Evolutionary conservation across 2,329 filamentous ascomycete species (phyloP).

Genomic region (Huntiella omanensis): DNA sequence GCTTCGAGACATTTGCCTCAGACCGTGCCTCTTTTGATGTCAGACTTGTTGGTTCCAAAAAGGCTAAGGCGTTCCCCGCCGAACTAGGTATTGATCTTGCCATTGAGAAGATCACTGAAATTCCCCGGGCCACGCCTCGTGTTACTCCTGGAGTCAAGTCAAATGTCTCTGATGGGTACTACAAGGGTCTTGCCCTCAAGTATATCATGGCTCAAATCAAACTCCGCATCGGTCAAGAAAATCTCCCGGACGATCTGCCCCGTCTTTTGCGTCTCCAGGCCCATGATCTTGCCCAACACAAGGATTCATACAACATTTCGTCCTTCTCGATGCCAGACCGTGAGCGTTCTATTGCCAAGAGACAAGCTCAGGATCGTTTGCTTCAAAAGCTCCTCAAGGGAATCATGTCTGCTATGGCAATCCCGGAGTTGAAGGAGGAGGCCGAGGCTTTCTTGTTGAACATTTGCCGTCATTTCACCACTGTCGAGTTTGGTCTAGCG

Average conservation of each 20-base stretch:
- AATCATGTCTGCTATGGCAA: conserved; percentile 64
- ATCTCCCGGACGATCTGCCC: conserved; percentile 73
- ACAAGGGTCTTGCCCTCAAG: conserved; percentile 84
- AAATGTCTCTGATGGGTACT: conserved; percentile 57
- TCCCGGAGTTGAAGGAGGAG: conserved; percentile 61
- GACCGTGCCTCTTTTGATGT: conserved; percentile 77
- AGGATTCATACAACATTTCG: conserved; percentile 50
- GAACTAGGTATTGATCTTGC: conserved; percentile 76
- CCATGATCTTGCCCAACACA: conserved; percentile 60
- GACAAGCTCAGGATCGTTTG: conserved; percentile 61
- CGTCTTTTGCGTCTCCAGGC: conserved; percentile 73
- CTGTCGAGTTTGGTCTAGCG: conserved; percentile 77
- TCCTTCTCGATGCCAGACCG: conserved; percentile 59
- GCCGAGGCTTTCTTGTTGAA: conserved; percentile 60
- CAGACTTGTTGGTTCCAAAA: conserved; percentile 72
- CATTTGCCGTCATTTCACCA: conserved; percentile 73
- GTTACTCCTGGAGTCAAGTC: conserved; percentile 24
- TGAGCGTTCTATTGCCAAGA: conserved; percentile 71
- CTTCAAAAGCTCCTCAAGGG: conserved; percentile 81
- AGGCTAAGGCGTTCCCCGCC: conserved; percentile 72
- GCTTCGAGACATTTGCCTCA: conserved; percentile 71
- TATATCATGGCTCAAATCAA: conserved; percentile 81
- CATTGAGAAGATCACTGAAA: conserved; percentile 70
- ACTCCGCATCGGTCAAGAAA: conserved; percentile 72
- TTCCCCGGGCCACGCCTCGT: conserved; percentile 34